These are phyloP conservation scores for Scenedesmus sp. DNA, from an alignment of 163 green algal species.

Conservation along the genomic window DNA sequence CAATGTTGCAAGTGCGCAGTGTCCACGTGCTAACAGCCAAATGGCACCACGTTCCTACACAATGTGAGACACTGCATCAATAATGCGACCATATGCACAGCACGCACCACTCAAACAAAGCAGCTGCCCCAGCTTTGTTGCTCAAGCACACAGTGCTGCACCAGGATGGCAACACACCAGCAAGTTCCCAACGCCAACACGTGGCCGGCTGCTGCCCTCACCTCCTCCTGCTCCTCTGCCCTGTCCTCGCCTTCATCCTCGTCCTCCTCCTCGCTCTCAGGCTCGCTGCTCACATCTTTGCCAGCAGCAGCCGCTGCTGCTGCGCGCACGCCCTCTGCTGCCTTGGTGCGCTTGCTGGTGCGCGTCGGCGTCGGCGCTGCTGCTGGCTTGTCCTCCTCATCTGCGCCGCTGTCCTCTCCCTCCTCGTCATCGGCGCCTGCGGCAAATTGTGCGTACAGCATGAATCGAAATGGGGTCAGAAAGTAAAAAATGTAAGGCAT, in stretches of 20 bases:
- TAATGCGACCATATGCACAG: no score
- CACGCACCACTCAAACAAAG: no score
- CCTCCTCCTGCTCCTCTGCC: background rate
- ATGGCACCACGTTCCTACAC: no score
- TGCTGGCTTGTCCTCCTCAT: background rate
- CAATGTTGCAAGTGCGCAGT: no score
- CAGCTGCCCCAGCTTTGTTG: background rate
- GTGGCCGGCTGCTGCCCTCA: background rate
- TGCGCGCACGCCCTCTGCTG: slow-evolving; percentile 17
- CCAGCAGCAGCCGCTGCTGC: slow-evolving; percentile 12
- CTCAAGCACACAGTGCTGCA: background rate
- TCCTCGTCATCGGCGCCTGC: background rate
- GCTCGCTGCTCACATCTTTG: slow-evolving; percentile 17
- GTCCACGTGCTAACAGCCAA: no score
- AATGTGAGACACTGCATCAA: no score
- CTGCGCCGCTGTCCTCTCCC: background rate
- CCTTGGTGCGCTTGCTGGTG: slow-evolving; percentile 28
- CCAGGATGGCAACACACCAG: background rate
- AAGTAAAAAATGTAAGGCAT: background rate
- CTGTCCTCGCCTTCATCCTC: background rate
- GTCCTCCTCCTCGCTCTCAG: background rate
- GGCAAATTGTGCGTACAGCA: background rate
- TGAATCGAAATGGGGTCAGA: background rate
- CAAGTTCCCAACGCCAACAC: background rate
- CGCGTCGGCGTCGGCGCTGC: background rate